These are phyloP conservation scores for Polygonum aviculare DNA, from an alignment of 148 eudicot species.

Conservation along the genomic window DNA sequence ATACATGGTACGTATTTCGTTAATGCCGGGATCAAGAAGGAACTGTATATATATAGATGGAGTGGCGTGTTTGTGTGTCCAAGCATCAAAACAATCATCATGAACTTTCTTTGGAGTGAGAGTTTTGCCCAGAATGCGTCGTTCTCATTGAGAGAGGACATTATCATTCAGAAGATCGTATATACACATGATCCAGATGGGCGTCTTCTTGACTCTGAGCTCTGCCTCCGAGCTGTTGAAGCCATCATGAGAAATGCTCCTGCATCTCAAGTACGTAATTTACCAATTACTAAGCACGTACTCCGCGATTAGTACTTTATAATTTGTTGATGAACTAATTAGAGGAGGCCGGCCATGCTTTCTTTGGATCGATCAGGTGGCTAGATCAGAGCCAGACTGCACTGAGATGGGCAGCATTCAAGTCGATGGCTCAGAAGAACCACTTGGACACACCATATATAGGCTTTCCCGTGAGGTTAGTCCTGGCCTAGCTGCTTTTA, in stretches of 20 bases:
- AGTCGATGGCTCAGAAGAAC: slow-evolving; percentile 28
- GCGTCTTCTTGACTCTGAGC: slow-evolving; percentile 34
- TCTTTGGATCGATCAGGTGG: slow-evolving; percentile 6
- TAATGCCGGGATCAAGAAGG: neutral
- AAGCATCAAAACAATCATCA: slow-evolving; percentile 3
- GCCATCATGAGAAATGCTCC: slow-evolving; percentile 30
- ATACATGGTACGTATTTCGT: neutral
- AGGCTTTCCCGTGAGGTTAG: slow-evolving; percentile 45
- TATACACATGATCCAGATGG: slow-evolving; percentile 62
- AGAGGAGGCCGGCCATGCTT: slow-evolving; percentile 14
- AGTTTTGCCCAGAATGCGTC: slow-evolving; percentile 12
- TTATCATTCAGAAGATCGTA: slow-evolving; percentile 34
- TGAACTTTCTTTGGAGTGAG: slow-evolving; percentile 19
- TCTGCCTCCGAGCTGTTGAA: slow-evolving; percentile 47
- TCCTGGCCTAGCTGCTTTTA: neutral
- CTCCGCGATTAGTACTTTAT: no score
- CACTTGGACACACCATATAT: slow-evolving; percentile 28
- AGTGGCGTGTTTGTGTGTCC: neutral
- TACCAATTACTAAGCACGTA: neutral
- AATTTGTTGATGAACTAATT: no score
- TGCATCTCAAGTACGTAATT: slow-evolving; percentile 29
- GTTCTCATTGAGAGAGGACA: slow-evolving; percentile 25
- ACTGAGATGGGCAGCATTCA: slow-evolving; percentile 20
- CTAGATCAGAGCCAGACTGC: slow-evolving; percentile 14
- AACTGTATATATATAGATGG: neutral